Conservation (phyloP, 1,284 basidiomycete species). For the Ustilago loliicola region DNA sequence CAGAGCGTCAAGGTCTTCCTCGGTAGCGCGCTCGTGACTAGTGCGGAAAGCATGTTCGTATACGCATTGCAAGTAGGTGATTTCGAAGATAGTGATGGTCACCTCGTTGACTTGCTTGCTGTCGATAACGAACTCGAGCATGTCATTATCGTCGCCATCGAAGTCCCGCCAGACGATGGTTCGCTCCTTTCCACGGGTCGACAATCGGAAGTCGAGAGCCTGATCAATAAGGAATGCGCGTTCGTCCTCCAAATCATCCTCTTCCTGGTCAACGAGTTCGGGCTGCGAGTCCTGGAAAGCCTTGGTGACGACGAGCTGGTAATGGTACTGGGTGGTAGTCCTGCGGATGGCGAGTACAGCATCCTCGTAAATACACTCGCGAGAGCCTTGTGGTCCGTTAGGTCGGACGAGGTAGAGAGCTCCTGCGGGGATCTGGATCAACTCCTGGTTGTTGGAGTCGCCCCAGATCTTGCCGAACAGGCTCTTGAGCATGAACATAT, state of each 20-base stretch:
- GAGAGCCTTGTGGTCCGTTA: slow-evolving; percentile 86
- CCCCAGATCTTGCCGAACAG: slow-evolving; percentile 92
- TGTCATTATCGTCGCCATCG: slow-evolving; percentile 74
- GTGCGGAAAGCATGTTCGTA: slow-evolving; percentile 76
- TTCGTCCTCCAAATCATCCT: slow-evolving; percentile 86
- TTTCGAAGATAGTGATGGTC: slow-evolving; percentile 88
- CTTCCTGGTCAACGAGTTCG: slow-evolving; percentile 91
- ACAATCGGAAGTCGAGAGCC: slow-evolving; percentile 79
- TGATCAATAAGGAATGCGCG: slow-evolving; percentile 90
- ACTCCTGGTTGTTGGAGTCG: slow-evolving; percentile 69
- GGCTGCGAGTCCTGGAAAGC: slow-evolving; percentile 97
- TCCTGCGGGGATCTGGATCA: slow-evolving; percentile 93
- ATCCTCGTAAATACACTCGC: slow-evolving; percentile 99
- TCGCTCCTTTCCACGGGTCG: slow-evolving; percentile 65
- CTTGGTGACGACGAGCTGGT: slow-evolving; percentile 92
- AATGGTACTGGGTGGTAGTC: slow-evolving; percentile 84
- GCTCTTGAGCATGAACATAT: slow-evolving; percentile 84
- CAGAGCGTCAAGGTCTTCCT: slow-evolving; percentile 69
- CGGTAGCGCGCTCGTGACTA: slow-evolving; percentile 65
- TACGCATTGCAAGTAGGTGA: slow-evolving; percentile 92
- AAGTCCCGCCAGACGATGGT: slow-evolving; percentile 79
- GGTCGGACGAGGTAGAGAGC: slow-evolving; percentile 91
- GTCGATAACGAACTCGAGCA: slow-evolving; percentile 83
- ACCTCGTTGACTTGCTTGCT: slow-evolving; percentile 78
- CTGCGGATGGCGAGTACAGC: slow-evolving; percentile 94